These are phyloP conservation scores for Hsuehochloa calcarea DNA, from an alignment of 176 grass and related monocot species.

Conservation along the genomic window DNA sequence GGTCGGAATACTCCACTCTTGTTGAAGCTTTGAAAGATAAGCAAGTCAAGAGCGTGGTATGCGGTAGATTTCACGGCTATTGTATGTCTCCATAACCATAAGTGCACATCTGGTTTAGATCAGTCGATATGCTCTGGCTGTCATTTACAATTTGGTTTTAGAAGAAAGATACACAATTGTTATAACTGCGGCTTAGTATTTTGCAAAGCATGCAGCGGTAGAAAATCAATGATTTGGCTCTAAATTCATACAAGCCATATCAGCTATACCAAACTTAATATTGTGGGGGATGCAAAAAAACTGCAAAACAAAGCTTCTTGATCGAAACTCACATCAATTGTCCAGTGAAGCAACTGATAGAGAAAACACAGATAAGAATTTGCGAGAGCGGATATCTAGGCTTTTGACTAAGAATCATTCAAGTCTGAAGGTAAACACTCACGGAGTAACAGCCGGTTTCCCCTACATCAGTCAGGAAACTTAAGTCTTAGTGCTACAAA, in stretches of 20 bases:
- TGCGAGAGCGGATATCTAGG: slow-evolving; percentile 41
- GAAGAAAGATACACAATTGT: slow-evolving; percentile 78
- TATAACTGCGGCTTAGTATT: slow-evolving; percentile 77
- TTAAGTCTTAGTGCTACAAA: slow-evolving; percentile 44
- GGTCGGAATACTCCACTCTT: slow-evolving; percentile 49
- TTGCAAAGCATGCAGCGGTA: slow-evolving; percentile 69
- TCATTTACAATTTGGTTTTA: slow-evolving; percentile 62
- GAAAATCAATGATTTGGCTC: slow-evolving; percentile 65
- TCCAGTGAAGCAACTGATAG: slow-evolving; percentile 44
- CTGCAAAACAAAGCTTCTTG: slow-evolving; percentile 41
- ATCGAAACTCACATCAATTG: slow-evolving; percentile 32
- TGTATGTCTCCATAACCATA: slow-evolving; percentile 68
- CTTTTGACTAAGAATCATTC: slow-evolving; percentile 52
- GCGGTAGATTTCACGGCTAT: slow-evolving; percentile 61
- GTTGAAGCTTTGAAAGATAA: slow-evolving; percentile 78
- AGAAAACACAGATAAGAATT: slow-evolving; percentile 35
- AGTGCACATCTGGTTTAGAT: slow-evolving; percentile 52
- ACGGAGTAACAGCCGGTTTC: slow-evolving; percentile 35
- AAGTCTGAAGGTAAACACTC: slow-evolving; percentile 38
- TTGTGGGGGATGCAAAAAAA: not conserved
- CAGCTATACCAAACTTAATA: slow-evolving; percentile 65
- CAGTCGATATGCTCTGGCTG: slow-evolving; percentile 66
- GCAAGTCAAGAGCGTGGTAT: slow-evolving; percentile 70
- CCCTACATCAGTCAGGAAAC: slow-evolving; percentile 37
- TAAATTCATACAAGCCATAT: slow-evolving; percentile 54